Evolutionary conservation across 768 basidiomycete genomes (phyloP).

Genomic region (Lyophyllum atratum): DNA sequence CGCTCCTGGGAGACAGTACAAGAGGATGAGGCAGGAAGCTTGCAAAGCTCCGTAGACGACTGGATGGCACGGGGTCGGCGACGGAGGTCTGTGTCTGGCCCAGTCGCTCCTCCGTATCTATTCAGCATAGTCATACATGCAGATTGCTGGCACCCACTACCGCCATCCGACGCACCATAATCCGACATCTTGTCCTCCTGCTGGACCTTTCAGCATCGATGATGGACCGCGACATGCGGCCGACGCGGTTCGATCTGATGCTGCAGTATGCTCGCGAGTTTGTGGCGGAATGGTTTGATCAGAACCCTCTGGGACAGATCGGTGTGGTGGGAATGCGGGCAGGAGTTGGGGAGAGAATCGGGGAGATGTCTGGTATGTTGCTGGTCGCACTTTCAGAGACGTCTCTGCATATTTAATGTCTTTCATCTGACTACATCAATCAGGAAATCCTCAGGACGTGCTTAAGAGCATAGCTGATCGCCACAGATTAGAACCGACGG

Average conservation of each 20-base stretch:
- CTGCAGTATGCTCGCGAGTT: conserved; percentile 92
- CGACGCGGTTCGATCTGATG: conserved; percentile 89
- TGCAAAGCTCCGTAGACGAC: conserved; percentile 89
- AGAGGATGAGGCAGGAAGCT: conserved; percentile 91
- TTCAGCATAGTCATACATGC: conserved; percentile 3
- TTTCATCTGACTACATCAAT: not conserved
- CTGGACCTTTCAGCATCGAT: conserved; percentile 90
- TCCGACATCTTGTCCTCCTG: conserved; percentile 91
- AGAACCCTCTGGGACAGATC: conserved; percentile 97
- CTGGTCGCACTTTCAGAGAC: not conserved
- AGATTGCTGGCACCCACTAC: conserved; percentile 81
- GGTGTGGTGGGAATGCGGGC: conserved; percentile 92
- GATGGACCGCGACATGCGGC: conserved; percentile 95
- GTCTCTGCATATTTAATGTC: not conserved
- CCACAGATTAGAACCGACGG: conserved; percentile 84
- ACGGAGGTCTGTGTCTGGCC: conserved; percentile 57
- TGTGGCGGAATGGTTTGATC: conserved; percentile 97
- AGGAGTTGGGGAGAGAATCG: conserved; percentile 86
- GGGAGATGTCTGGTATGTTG: conserved; percentile 86
- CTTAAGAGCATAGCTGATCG: conserved; percentile 82
- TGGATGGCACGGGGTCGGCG: conserved; percentile 85
- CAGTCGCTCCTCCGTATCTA: not conserved
- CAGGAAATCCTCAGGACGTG: conserved; percentile 97
- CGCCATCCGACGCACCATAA: conserved; percentile 92
- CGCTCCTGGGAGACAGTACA: conserved; percentile 97